Conservation (phyloP, 2,329 filamentous ascomycete species). For the Lasiodiplodia sp. region DNA sequence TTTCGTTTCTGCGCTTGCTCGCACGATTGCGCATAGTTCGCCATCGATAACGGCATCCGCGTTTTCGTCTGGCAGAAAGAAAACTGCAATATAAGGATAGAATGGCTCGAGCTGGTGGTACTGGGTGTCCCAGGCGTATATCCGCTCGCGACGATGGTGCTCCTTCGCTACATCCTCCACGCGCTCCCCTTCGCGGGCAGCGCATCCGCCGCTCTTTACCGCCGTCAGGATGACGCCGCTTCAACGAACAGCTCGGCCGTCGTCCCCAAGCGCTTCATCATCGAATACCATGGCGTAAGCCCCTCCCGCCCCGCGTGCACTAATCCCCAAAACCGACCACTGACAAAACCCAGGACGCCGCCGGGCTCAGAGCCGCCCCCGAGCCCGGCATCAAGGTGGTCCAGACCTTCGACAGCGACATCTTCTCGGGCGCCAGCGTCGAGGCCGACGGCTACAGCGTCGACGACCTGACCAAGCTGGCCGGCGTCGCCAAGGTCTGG, state of each 20-base stretch:
- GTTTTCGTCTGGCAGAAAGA: neutral
- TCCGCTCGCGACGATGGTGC: neutral
- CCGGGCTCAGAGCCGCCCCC: neutral
- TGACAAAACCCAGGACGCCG: neutral
- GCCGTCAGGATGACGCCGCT: neutral
- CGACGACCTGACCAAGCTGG: neutral
- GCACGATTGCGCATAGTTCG: neutral
- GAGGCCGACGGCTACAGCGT: neutral
- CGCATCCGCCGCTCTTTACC: constrained; percentile 1
- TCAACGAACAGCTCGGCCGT: neutral
- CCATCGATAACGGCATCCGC: neutral
- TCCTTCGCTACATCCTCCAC: constrained; percentile 5
- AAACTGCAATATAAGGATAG: neutral
- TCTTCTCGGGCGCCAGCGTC: constrained; percentile 15
- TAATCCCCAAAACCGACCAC: no score
- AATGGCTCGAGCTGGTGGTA: neutral
- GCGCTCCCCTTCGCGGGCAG: constrained; percentile 8
- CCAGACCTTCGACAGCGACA: constrained; percentile 18
- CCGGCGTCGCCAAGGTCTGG: constrained; percentile 15
- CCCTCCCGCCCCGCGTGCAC: no score
- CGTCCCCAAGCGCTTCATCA: constrained; percentile 7
- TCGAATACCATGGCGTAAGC: neutral
- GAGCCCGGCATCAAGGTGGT: constrained; percentile 2
- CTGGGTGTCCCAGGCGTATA: neutral
- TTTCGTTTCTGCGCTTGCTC: neutral